These are phyloP conservation scores for Aspergillus spinulosporus DNA, from an alignment of 2,329 filamentous ascomycete species.

Conservation along the genomic window DNA sequence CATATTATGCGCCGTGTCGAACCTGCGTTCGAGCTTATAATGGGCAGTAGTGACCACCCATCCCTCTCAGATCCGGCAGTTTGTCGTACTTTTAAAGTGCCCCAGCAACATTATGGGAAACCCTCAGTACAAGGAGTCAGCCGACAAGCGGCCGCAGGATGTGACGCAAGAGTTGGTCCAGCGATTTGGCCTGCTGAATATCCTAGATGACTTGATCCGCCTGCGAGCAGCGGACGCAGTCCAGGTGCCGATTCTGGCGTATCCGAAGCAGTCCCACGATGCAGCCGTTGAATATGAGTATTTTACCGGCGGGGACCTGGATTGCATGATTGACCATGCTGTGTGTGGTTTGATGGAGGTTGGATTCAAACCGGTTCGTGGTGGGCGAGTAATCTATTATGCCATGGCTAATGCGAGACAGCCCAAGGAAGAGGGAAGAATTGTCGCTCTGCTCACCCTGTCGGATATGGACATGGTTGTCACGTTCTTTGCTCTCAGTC, in stretches of 20 bases:
- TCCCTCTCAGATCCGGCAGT: background rate
- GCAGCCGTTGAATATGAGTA: conserved; percentile 40
- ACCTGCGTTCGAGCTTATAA: background rate
- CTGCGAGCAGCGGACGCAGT: conserved; percentile 39
- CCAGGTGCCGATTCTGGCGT: conserved; percentile 46
- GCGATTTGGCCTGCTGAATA: conserved; percentile 42
- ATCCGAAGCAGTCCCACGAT: conserved; percentile 35
- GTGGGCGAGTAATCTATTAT: background rate
- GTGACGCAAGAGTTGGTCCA: conserved; percentile 23
- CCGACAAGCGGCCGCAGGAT: background rate
- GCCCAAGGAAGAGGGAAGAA: conserved; percentile 20
- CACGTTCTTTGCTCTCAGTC: conserved; percentile 47
- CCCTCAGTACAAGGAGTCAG: conserved; percentile 17
- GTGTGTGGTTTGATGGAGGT: conserved; percentile 33
- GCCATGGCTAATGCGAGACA: conserved; percentile 7
- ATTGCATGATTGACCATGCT: conserved; percentile 43
- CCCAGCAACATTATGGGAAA: conserved; percentile 18
- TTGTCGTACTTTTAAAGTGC: background rate
- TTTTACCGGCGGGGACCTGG: conserved; percentile 45
- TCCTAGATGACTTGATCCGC: conserved; percentile 47
- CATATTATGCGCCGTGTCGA: background rate
- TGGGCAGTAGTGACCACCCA: background rate
- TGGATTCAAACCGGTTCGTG: conserved; percentile 20
- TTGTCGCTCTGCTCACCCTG: conserved; percentile 43
- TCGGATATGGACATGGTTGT: conserved; percentile 47